Base-by-base conservation (phyloP, 306 rosid genomes). In the Bauhinia variegata region DNA sequence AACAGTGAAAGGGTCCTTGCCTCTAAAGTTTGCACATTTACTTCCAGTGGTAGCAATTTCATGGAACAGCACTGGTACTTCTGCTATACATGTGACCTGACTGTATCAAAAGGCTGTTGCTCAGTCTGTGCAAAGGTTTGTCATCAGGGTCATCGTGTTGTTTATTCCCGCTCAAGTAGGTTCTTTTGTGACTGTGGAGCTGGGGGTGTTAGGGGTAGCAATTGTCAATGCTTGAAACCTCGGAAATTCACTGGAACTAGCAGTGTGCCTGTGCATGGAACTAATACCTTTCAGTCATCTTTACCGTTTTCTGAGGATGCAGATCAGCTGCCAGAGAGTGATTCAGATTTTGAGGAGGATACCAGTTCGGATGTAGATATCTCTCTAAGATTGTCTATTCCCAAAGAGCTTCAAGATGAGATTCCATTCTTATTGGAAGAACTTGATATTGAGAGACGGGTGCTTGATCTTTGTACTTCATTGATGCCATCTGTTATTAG, bases 1-100 rank as follows among this genome's bases (percentile, higher is more conserved):
- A 95, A 85, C 68, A 95, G 97, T 77, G 99, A 95, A 76, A 85
- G 85, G 81, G 86, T 89, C 54, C 97, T 95, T 73, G 97, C 97
- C 71, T 88, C 97, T 70, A 90, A 88, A 85, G 99, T 95, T 62
- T 95, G 99, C 80, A 95, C 99, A 51, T 95, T 95, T 82, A 95
- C 97, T 58, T 95, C 99, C 63, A 95, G 99, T 70, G 99, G 99
- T 66, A 95, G 96, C 89, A 95, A 95, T 83, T 90, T 90, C 87
- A 95, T 90, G 99, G 99, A 95, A 70, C 99, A 95, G 68, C 99
- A 95, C 73, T 95, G 99, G 99, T 95, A 95, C 77, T 95, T 95
- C 57, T 95, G 99, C 71, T 95, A 95, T 67, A 95, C 99, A 63
- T 95, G 99, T 79, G 97, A 95, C 85, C 82, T 95, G 71, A 90